These are phyloP conservation scores for Galeopsis tetrahit DNA, from an alignment of 257 asterid genomes.

Conservation along the genomic window DNA sequence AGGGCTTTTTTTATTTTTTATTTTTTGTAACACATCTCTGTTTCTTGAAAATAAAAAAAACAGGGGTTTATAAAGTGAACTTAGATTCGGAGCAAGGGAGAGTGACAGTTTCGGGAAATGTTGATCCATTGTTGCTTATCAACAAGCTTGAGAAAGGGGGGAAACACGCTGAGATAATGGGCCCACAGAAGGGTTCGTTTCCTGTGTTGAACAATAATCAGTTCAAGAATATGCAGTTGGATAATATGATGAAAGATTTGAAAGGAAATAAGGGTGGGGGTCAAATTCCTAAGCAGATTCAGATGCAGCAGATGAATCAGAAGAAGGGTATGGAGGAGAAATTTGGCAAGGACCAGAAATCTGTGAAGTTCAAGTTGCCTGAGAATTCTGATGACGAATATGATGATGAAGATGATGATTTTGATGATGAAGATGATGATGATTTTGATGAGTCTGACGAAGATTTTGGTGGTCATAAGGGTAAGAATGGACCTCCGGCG, in stretches of 20 bases:
- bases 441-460: conserved; percentile 34
- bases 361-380: conserved; percentile 63
- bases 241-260: conserved; percentile 46
- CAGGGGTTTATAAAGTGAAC: conserved; percentile 46
- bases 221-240: conserved; percentile 55
- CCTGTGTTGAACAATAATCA: conserved; percentile 44
- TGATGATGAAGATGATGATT: conserved; percentile 52
- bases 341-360: conserved; percentile 56
- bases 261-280: conserved; percentile 49
- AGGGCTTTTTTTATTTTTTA: not conserved
- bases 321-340: conserved; percentile 48
- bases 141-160: conserved; percentile 72
- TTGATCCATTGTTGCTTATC: conserved; percentile 59
- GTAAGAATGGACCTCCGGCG: conserved; percentile 6
- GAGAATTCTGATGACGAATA: conserved; percentile 39
- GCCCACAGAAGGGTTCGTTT: conserved; percentile 44
- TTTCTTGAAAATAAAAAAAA: not conserved
- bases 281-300: conserved; percentile 37
- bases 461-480: conserved; percentile 38
- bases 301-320: conserved; percentile 11
- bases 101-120: conserved; percentile 73
- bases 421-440: conserved; percentile 16
- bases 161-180: conserved; percentile 77
- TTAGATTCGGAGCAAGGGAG: conserved; percentile 56
- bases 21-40: not conserved